Percentiles rank a stretch among this genome's conserved stretches.
Conservation (phyloP, 768 basidiomycete genomes). For the Cubamyces sp. region DNA sequence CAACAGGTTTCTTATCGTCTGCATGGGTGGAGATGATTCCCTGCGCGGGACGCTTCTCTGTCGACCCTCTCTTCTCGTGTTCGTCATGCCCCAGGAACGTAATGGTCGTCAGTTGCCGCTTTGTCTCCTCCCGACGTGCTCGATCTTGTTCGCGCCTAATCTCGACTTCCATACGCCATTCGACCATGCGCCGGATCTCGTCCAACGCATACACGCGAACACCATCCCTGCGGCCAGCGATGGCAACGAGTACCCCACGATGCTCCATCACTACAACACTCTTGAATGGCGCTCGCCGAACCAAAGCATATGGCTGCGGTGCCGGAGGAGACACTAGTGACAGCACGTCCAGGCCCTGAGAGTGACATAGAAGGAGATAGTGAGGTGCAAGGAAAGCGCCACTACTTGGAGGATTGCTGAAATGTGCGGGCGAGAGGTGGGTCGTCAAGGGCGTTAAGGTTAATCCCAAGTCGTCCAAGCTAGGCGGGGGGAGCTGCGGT, state of each 20-base stretch:
- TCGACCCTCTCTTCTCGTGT: constrained; percentile 50
- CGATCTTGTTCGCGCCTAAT: constrained; percentile 75
- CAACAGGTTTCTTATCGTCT: constrained; percentile 24
- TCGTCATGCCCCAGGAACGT: constrained; percentile 47
- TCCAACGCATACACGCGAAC: constrained; percentile 89
- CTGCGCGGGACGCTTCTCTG: constrained; percentile 18
- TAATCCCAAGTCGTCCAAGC: constrained; percentile 76
- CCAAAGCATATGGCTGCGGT: constrained; percentile 77
- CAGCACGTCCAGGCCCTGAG: constrained; percentile 86
- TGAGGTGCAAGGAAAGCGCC: constrained; percentile 83
- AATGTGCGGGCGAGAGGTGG: constrained; percentile 75
- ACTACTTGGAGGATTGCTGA: constrained; percentile 72
- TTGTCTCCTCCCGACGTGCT: constrained; percentile 66
- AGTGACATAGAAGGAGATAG: constrained; percentile 81
- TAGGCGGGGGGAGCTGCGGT: constrained; percentile 70
- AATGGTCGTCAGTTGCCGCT: constrained; percentile 43
- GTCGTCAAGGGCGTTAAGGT: constrained; percentile 68
- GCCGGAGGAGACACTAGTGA: constrained; percentile 76
- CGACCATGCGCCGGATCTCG: constrained; percentile 82
- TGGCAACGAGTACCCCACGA: constrained; percentile 87
- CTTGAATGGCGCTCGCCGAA: constrained; percentile 82
- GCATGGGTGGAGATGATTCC: constrained; percentile 13
- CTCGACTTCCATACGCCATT: constrained; percentile 87
- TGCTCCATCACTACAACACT: constrained; percentile 93
- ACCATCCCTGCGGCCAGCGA: constrained; percentile 84